Base-by-base conservation (phyloP, 108 stramenopile species). In the Discostella stelligeroides region DNA sequence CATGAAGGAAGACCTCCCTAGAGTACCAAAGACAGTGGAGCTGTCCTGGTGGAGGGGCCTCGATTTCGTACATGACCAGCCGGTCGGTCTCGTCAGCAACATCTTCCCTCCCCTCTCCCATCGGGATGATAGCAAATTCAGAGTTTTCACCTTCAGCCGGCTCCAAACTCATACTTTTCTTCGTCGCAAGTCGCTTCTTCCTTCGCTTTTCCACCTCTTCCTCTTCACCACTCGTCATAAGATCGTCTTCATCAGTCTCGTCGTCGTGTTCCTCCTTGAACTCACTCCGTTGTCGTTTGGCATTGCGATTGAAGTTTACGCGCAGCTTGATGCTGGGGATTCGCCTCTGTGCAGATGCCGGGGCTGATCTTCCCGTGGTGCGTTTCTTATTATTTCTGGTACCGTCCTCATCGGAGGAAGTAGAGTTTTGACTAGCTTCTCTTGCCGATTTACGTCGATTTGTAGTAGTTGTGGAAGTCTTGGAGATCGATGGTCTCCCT, bases 1-100 rank as follows among this genome's bases (percentile, higher is more conserved):
- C 80, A 62, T 90, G 80, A 17, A 86, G 55, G 58, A 90, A 86
- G 1, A 49, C 39, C 76, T 95, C 93, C 50, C 83, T 76, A 13
- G 90, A 91, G 61, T 95, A 92, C 93, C 93, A 95, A 12, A 95
- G 76, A 23, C 87, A 82, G 18, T 77, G 38, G 30, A 92, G 65
- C 1, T 63, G 64, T 3, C 91, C 90, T 9, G 87, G 72, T 24
- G 90, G 92, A 27, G 92, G 92, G 12, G 80, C 62, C 34, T 88
- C 90, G 12, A 88, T 65, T 24, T 73, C 79, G 56, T 81, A 65
- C n/a, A 69, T 56, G 51, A 60, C 82, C 18, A 45, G 20, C 66
- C 49, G 47, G 42, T 66, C 53, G 55, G 77, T 28, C 39, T 51
- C 59, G 65, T 17, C 48, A 66, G 55, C 30, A 40, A 62, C 59